Evolutionary conservation across 305 asterid genomes (phyloP).

Genomic region (Fraxinus latifolia): DNA sequence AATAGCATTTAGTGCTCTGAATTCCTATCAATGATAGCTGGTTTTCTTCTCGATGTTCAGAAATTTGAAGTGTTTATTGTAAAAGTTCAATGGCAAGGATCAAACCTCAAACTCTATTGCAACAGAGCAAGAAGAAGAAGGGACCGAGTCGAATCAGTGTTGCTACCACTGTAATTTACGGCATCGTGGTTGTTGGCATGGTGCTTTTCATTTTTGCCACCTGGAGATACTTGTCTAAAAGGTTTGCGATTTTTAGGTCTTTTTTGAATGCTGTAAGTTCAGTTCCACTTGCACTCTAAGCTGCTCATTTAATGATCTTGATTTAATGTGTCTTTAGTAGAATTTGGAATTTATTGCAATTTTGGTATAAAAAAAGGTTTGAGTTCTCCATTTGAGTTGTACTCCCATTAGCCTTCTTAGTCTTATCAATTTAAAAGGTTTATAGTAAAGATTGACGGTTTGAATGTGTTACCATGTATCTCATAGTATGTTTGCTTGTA

Average conservation of each 20-base stretch:
- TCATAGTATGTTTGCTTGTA: not conserved
- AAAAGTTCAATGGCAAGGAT: slow-evolving; percentile 69
- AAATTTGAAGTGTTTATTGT: slow-evolving; percentile 29
- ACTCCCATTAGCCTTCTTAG: not conserved
- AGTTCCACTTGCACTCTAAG: slow-evolving; percentile 8
- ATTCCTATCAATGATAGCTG: slow-evolving; percentile 21
- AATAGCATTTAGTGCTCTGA: slow-evolving; percentile 17
- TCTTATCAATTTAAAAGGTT: not conserved
- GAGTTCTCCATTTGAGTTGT: not conserved
- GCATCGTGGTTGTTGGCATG: slow-evolving; percentile 44
- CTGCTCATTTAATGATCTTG: not conserved
- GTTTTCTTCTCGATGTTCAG: slow-evolving; percentile 30
- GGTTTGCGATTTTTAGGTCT: slow-evolving; percentile 31
- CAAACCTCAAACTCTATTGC: slow-evolving; percentile 92
- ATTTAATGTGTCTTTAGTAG: not conserved
- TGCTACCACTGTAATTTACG: slow-evolving; percentile 43
- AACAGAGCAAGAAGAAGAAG: slow-evolving; percentile 93
- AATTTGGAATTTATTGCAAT: not conserved
- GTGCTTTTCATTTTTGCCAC: slow-evolving; percentile 57
- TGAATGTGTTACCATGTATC: not conserved
- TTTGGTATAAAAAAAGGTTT: not conserved
- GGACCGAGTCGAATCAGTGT: slow-evolving; percentile 54
- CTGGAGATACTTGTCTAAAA: slow-evolving; percentile 62
- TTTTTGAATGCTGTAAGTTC: not conserved
- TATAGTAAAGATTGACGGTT: not conserved